Evolutionary conservation across 148 eudicot genomes (phyloP), one percentile per base, ranked within the genome.

Genomic region (Nepenthes gracilis): DNA sequence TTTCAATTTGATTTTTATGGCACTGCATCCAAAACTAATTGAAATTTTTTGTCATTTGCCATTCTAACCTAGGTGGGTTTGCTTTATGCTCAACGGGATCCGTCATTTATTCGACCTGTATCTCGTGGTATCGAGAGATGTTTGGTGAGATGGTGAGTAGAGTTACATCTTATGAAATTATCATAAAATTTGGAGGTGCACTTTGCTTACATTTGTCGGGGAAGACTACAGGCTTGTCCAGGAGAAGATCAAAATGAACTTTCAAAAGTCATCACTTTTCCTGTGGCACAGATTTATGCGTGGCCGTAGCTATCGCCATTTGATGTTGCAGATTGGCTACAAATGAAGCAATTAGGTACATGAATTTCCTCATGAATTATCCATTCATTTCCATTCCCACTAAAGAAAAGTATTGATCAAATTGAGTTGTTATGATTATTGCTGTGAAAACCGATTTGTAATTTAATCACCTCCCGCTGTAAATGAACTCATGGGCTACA

Each of bases 301-400:
- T 33, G 98, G 98, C 48, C 98, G 98, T 71, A 80, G 77, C 75
- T 92, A 88, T 77, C 90, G 96, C 47, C 98, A 92, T 74, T 75
- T 92, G 77, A 78, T 92, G 96, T 72, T 81, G 60, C 76, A 92
- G 75, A 23, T 66, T 59, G 96, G 96, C 64, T 82, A 75, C 73
- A 74, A 80, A 49, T 49, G 11, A 12, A 49, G 6, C 53, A 5
- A 49, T 5, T 10, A 2, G 12, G 53, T 40, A n/a, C 11, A 12
- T 49, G 53, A 2, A 49, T 5, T 6, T 10, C 15, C 15, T 49
- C 12, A 49, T 49, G 6, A 12, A n/a, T 2, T 12, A 5, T 6
- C 13, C 6, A 3, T 40, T 40, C 45, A 3, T 40, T 40, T 40
- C 45, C 45, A 40, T 40, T 40, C 4, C 6, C 45, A 40, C 8